A percentile compares a stretch with the other conserved stretches of the same genome.
Conservation (phyloP, 345 rosid genomes). For the Linum lewisii region DNA sequence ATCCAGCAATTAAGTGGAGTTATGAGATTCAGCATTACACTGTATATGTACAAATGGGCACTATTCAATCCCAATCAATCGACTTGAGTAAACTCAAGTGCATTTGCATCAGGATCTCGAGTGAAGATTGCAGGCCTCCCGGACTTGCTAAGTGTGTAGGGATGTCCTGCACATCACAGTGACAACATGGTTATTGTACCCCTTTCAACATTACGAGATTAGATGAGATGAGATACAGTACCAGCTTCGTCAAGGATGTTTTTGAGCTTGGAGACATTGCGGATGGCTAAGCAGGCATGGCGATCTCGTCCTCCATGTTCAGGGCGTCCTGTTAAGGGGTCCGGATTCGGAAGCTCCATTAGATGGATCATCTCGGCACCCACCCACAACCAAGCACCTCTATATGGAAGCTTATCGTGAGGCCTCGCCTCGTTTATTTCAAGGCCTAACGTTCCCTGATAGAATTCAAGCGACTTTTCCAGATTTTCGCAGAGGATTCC, state of each 20-base stretch:
- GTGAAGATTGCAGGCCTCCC: constrained; percentile 91
- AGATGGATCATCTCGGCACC: constrained; percentile 97
- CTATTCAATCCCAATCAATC: constrained; percentile 7
- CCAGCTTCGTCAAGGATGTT: constrained; percentile 68
- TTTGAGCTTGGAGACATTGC: constrained; percentile 67
- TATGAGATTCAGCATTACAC: not conserved
- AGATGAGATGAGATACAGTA: constrained; percentile 16
- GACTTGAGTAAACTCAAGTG: constrained; percentile 79
- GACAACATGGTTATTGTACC: not conserved
- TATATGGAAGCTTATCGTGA: constrained; percentile 78
- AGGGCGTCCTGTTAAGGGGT: constrained; percentile 83
- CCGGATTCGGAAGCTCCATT: constrained; percentile 99
- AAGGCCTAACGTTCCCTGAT: constrained; percentile 71
- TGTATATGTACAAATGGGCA: not conserved
- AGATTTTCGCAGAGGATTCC: constrained; percentile 78
- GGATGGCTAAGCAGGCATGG: constrained; percentile 78
- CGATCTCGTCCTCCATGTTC: constrained; percentile 92
- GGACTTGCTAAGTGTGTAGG: constrained; percentile 68
- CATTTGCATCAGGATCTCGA: constrained; percentile 92
- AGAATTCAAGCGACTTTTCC: constrained; percentile 77
- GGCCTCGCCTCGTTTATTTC: constrained; percentile 94
- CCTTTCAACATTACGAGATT: not conserved
- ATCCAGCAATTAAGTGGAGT: not conserved
- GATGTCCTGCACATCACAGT: constrained; percentile 39
- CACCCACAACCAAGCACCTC: constrained; percentile 96